Conservation (phyloP, 768 basidiomycete genomes). For the Agaricus sinodeliciosus region DNA sequence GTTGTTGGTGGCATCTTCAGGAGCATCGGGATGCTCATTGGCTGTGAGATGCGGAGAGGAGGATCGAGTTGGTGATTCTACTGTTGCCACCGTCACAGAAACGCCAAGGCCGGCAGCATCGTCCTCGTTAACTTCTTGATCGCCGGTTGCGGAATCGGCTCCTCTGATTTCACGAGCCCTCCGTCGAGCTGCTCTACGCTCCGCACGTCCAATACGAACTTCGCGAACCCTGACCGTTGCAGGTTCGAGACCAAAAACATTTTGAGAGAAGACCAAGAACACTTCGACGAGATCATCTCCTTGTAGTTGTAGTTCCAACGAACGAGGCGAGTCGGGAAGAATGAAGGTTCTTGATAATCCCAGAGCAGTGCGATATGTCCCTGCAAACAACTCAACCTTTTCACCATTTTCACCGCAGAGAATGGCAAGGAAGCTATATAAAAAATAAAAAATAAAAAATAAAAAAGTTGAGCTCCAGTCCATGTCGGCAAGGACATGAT, state of each 20-base stretch:
- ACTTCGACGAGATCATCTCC: slow-evolving; percentile 92
- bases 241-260: slow-evolving; percentile 88
- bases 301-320: slow-evolving; percentile 82
- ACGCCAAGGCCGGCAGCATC: slow-evolving; percentile 59
- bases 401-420: slow-evolving; percentile 90
- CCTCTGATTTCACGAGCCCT: slow-evolving; percentile 64
- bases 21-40: slow-evolving; percentile 35
- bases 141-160: slow-evolving; percentile 38
- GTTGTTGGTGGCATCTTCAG: slow-evolving; percentile 20
- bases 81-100: slow-evolving; percentile 39
- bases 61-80: slow-evolving; percentile 25
- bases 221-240: slow-evolving; percentile 93
- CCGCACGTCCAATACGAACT: slow-evolving; percentile 84
- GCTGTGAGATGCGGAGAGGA: slow-evolving; percentile 34
- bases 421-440: slow-evolving; percentile 83
- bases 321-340: slow-evolving; percentile 83
- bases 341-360: slow-evolving; percentile 91
- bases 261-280: slow-evolving; percentile 86
- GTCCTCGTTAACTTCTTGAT: slow-evolving; percentile 39
- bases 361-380: slow-evolving; percentile 84
- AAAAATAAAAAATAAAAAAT: too few relatives aligned
- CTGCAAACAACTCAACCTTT: slow-evolving; percentile 90
- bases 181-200: slow-evolving; percentile 77
- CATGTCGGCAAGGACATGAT: background rate
- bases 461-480: slow-evolving; percentile 1